Conservation (phyloP, 2,329 filamentous ascomycete species). For the Pseudomassariella vexata region DNA sequence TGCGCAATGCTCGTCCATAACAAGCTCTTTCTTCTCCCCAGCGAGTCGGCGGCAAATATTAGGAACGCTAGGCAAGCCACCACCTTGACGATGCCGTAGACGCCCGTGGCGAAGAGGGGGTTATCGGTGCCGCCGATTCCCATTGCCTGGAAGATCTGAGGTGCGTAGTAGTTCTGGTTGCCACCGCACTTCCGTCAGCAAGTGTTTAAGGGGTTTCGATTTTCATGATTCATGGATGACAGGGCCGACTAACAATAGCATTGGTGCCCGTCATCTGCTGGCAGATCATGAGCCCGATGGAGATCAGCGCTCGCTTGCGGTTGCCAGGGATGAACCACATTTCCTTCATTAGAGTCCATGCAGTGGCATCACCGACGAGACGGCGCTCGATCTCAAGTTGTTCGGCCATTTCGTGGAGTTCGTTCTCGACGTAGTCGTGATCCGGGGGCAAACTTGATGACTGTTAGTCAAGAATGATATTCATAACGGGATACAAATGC, state of each 20-base stretch:
- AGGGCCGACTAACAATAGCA: slow-evolving; percentile 25
- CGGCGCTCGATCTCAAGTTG: slow-evolving; percentile 44
- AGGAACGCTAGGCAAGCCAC: slow-evolving; percentile 58
- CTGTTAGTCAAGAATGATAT: slow-evolving; percentile 25
- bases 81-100: slow-evolving; percentile 70
- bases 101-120: slow-evolving; percentile 65
- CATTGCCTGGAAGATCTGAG: slow-evolving; percentile 61
- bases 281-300: slow-evolving; percentile 44
- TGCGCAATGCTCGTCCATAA: slow-evolving; percentile 61
- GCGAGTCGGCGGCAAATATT: slow-evolving; percentile 61
- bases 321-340: slow-evolving; percentile 30
- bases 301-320: slow-evolving; percentile 42
- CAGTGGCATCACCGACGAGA: slow-evolving; percentile 39
- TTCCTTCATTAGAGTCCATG: slow-evolving; percentile 33
- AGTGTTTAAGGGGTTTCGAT: too few relatives aligned
- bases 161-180: slow-evolving; percentile 58
- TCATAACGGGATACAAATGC: slow-evolving; percentile 6
- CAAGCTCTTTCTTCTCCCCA: slow-evolving; percentile 56
- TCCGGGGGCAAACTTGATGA: slow-evolving; percentile 44
- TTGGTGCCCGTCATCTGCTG: slow-evolving; percentile 46
- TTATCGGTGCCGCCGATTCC: slow-evolving; percentile 51
- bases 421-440: slow-evolving; percentile 47
- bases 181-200: too few relatives aligned
- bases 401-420: slow-evolving; percentile 37
- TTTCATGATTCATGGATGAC: too few relatives aligned